phyloP scores from a whole-genome alignment of 1,139 yeast genomes.

The Candida labiduridarum region DNA sequence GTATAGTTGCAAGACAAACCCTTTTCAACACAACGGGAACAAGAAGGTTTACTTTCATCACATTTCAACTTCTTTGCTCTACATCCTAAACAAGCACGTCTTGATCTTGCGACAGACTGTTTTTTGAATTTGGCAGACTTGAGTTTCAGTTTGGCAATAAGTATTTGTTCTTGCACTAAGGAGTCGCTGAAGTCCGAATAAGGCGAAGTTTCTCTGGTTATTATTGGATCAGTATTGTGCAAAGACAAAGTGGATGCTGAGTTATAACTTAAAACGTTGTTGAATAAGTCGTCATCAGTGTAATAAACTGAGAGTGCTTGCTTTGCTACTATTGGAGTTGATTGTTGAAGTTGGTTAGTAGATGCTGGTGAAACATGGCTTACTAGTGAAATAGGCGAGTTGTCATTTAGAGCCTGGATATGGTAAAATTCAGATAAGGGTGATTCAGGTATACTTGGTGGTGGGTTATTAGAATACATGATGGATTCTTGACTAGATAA shows the following conservation, averaged over 20 bases:
- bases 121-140: not conserved
- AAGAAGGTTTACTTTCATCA: constrained; percentile 47
- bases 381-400: not conserved
- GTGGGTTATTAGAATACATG: not conserved
- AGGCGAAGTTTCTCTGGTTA: not conserved
- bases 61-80: constrained; percentile 40
- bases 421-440: constrained; percentile 2
- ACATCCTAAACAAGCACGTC: constrained; percentile 37
- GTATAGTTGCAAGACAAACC: constrained; percentile 32
- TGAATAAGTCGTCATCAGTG: not conserved
- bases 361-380: not conserved
- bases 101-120: constrained; percentile 17
- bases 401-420: not conserved
- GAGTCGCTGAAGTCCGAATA: constrained; percentile 1
- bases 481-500: not conserved
- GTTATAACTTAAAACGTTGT: not conserved
- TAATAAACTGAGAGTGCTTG: not conserved
- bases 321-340: not conserved
- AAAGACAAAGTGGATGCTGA: not conserved
- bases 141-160: not conserved
- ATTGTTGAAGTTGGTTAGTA: not conserved
- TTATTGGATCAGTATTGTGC: not conserved
- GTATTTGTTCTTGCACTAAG: not conserved
- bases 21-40: constrained; percentile 36
- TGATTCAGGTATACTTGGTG: not conserved